Base-by-base conservation (phyloP, 768 basidiomycete species). In the Clavaria fumosa region DNA sequence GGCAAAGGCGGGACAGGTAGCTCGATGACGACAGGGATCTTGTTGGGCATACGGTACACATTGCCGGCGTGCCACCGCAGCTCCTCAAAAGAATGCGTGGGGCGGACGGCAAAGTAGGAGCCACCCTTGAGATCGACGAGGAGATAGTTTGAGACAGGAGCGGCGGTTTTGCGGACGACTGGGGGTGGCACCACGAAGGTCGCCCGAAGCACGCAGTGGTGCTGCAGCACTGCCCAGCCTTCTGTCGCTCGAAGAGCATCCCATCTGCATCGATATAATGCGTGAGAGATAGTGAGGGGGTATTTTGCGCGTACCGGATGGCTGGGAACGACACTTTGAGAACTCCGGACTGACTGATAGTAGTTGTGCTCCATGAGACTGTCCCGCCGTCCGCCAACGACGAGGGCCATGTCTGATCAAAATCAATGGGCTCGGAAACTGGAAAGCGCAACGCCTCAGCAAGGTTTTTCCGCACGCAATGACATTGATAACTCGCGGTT, bases 211-310 rank as follows among this genome's bases (percentile, higher is more conserved):
- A 88, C 57, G 5, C 70, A 65, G 47, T 86, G 75, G 47, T 86
- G 81, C 53, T 93, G 88, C 12, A 90, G 57, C 15, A 72, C 77
- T 17, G 85, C 78, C 88, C 88, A 90, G 9, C 88, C 88, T 55
- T 86, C 80, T 2, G 78, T 75, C 18, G 67, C 61, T 9, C 85
- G 75, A 38, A 90, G 62, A 35, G 66, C 62, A 21, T 67, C 53
- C 88, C 84, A 89, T 31, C 82, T 83, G 7, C n/a, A n/a, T n/a
- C n/a, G n/a, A n/a, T n/a, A n/a, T 24, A 35, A 17, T 23, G 34
- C 36, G 12, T 45, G 34, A 11, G 12, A n/a, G 2, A 11, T 23
- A 11, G 17, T 23, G 33, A 20, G 9, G 17, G 9, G 19, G 28
- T 2, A 7, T 26, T 18, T 21, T 22, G 31, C 9, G 51, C 56